phyloP scores from a whole-genome alignment of 108 stramenopile genomes.

The Pseudonitzschia multistriata region DNA sequence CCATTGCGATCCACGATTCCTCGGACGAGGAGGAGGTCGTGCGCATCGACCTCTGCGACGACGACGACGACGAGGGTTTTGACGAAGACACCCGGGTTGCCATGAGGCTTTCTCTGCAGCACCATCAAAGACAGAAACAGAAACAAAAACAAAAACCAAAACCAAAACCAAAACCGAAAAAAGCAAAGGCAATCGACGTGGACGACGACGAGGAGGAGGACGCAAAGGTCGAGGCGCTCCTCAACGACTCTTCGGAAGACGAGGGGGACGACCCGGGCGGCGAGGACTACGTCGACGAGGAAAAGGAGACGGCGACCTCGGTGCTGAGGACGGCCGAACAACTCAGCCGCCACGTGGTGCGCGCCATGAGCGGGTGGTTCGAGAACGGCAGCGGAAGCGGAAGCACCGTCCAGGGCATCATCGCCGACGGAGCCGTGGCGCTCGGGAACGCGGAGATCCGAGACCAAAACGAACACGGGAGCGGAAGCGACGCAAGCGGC shows the following conservation, averaged over 20 bases:
- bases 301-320: conserved; percentile 58
- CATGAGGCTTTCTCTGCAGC: conserved; percentile 33
- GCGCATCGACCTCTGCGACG: not conserved
- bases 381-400: conserved; percentile 7
- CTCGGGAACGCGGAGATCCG: conserved; percentile 21
- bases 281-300: conserved; percentile 55
- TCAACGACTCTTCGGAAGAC: conserved; percentile 30
- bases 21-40: conserved; percentile 23
- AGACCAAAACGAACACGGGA: conserved; percentile 1
- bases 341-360: conserved; percentile 64
- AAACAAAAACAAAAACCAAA: conserved; percentile 3
- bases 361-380: conserved; percentile 60
- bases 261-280: conserved; percentile 39
- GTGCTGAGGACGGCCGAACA: conserved; percentile 65
- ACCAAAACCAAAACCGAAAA: not conserved
- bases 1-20: conserved; percentile 2
- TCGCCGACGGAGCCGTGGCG: conserved; percentile 61
- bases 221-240: conserved; percentile 3
- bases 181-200: conserved; percentile 23
- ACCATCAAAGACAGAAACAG: conserved; percentile 31
- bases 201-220: conserved; percentile 21
- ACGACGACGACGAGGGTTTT: conserved; percentile 1
- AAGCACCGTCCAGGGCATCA: conserved; percentile 43
- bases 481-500: conserved; percentile 1
- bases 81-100: conserved; percentile 43